phyloP scores from a whole-genome alignment of 495 filamentous ascomycete species.

The Penicillium ochrochloron region DNA sequence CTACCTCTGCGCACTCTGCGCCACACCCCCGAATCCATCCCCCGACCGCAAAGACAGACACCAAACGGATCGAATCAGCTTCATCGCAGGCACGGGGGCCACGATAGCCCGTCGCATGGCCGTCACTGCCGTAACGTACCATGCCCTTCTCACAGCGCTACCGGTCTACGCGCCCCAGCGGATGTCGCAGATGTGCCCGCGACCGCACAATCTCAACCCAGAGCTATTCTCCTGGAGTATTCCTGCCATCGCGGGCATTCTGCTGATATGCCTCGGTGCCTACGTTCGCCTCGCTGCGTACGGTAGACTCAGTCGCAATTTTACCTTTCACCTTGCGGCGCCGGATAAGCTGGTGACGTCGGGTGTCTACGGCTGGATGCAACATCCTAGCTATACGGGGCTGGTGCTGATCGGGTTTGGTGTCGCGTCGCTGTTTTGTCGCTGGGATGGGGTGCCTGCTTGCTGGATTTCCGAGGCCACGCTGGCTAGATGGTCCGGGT shows the following conservation, averaged over 20 bases:
- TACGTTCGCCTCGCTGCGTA: constrained; percentile 43
- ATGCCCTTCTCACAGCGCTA: constrained; percentile 33
- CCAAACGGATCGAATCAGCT: constrained; percentile 23
- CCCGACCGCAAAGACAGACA: constrained; percentile 19
- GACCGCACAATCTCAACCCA: constrained; percentile 27
- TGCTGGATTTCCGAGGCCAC: constrained; percentile 28
- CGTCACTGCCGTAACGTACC: constrained; percentile 28
- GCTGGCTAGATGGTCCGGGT: constrained; percentile 20
- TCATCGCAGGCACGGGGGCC: constrained; percentile 12
- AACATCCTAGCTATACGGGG: constrained; percentile 55
- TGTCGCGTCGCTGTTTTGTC: constrained; percentile 28
- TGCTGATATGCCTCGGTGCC: constrained; percentile 37
- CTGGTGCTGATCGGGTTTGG: constrained; percentile 29
- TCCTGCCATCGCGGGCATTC: constrained; percentile 22
- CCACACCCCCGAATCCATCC: constrained; percentile 28
- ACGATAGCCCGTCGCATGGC: constrained; percentile 16
- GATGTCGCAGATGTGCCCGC: constrained; percentile 21
- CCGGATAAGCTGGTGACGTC: constrained; percentile 48
- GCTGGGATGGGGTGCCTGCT: constrained; percentile 39
- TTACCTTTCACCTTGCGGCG: constrained; percentile 52
- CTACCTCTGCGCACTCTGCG: constrained; percentile 22
- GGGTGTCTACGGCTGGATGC: constrained; percentile 50
- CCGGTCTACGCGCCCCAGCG: constrained; percentile 19
- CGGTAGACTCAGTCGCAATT: constrained; percentile 45
- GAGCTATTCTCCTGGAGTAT: constrained; percentile 38